Evolutionary conservation across 1,284 basidiomycete species (phyloP), one percentile per base, ranked within the genome.

Genomic region (Leucoagaricus sp.): DNA sequence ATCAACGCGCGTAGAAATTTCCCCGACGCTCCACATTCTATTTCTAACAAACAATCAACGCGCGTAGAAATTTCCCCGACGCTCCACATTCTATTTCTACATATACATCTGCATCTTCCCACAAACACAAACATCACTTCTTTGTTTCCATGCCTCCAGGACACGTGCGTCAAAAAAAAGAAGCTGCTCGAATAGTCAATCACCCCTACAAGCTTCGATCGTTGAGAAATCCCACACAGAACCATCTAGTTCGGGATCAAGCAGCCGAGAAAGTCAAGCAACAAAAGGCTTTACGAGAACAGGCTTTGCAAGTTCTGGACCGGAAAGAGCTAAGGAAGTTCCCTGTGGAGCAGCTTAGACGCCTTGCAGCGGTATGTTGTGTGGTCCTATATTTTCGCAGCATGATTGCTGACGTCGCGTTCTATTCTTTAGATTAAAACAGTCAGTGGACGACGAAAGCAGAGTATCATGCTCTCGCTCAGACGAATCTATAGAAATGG

Each of bases 161-260:
- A 47, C 33, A 44, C 15, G 21, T 23, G 12, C 52, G 42, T 40
- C 52, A 46, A 47, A 17, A 33, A 13, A 53, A 47, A 25, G 52
- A 40, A 40, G 10, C 13, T 19, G 34, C 44, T 40, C 23, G 34
- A 31, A 21, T 34, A 29, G 44, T 19, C 33, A 36, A 34, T n/a
- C 52, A 53, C 21, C 52, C 52, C 2, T 53, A 53, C 17, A 53
- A 38, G 26, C 52, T 53, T 47, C 44, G 52, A 40, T 40, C 52
- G 19, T 15, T 38, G 21, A 47, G 28, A 17, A 47, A 53, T 8
- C 21, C 31, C 23, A 34, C 9, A 4, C 33, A 23, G 7, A 26
- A 38, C 26, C 17, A 23, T 13, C 15, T 40, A 4, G 33, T 44
- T 21, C 44, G 17, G 26, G 52, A 53, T 31, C 44, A 19, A 17